A percentile compares a stretch with the other conserved stretches of the same genome.
Conservation (phyloP, 768 basidiomycete species). For the Suillus placidus region DNA sequence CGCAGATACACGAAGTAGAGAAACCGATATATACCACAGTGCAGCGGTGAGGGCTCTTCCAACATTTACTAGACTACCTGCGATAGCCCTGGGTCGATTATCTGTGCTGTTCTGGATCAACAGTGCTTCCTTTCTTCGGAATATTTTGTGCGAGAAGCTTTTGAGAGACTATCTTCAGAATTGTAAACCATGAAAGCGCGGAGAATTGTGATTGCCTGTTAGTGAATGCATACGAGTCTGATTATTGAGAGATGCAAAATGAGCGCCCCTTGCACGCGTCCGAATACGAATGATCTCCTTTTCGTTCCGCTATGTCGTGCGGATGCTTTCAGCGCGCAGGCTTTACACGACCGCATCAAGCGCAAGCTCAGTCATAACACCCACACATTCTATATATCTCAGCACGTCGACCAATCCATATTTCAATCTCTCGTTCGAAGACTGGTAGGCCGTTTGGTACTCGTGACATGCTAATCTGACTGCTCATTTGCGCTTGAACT, state of each 20-base stretch:
- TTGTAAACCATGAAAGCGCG: neutral
- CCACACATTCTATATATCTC: constrained; percentile 61
- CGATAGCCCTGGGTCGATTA: constrained; percentile 1
- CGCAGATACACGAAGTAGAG: constrained; percentile 86
- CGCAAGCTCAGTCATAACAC: constrained; percentile 28
- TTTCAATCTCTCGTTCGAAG: constrained; percentile 90
- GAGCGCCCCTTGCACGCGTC: neutral
- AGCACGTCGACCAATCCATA: constrained; percentile 81
- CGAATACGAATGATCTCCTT: constrained; percentile 29
- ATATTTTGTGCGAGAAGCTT: neutral
- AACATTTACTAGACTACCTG: neutral
- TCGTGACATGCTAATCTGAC: neutral
- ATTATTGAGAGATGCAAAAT: neutral
- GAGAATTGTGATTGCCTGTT: neutral
- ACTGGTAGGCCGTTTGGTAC: constrained; percentile 64
- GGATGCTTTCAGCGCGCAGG: constrained; percentile 21
- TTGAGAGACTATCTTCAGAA: neutral
- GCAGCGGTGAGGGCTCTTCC: constrained; percentile 64
- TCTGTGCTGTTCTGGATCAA: neutral
- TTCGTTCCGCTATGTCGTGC: constrained; percentile 33
- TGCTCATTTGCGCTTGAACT: constrained; percentile 1
- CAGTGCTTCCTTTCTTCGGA: neutral
- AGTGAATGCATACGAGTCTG: neutral
- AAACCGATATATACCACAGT: constrained; percentile 80
- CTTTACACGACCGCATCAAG: constrained; percentile 19